Evolutionary conservation across 2,329 filamentous ascomycete genomes (phyloP), one percentile per base, ranked within the genome.

Genomic region (Aspergillus ochraceoroseus): DNA sequence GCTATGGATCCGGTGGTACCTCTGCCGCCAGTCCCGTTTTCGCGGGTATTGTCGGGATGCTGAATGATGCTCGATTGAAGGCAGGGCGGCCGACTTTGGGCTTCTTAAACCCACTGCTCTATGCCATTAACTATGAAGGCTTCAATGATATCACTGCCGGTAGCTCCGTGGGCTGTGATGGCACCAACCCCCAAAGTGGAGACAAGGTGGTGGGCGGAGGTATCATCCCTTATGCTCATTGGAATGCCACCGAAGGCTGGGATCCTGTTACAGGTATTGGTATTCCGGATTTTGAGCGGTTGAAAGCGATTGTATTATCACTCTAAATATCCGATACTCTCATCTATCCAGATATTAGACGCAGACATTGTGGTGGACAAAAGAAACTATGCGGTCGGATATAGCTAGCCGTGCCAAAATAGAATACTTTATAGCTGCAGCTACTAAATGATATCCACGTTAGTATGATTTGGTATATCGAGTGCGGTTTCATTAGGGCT

Each of bases 51-150:
- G 14, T 41, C 1, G 32, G 23, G 4, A 17, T 35, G 23, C 30
- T 41, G 4, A 41, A 41, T 26, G 32, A 35, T 7, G 38, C 25
- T 5, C 38, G 38, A 11, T 30, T 41, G 18, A 30, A 27, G 3
- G 38, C 25, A 3, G 75, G 75, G 11, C 74, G 73, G 55, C 55
- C 66, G 0, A 57, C 66, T 0, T 63, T 79, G 5, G 76, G 76
- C 0, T 79, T 74, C 58, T 43, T 79, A 32, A 79, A 79, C 54
- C 76, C 75, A 0, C 76, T 72, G 70, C 52, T 79, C 7, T 79
- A 79, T 52, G 62, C 61, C 7, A 54, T 57, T 25, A 72, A 70
- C 3, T 69, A 66, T 40, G 58, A 64, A 45, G 74, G 64, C 0
- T 61, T 79, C 12, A 76, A 63, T 1, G 76, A 80, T 48, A 59